phyloP scores from a whole-genome alignment of 257 asterid species.

The Nicotiana paniculata region DNA sequence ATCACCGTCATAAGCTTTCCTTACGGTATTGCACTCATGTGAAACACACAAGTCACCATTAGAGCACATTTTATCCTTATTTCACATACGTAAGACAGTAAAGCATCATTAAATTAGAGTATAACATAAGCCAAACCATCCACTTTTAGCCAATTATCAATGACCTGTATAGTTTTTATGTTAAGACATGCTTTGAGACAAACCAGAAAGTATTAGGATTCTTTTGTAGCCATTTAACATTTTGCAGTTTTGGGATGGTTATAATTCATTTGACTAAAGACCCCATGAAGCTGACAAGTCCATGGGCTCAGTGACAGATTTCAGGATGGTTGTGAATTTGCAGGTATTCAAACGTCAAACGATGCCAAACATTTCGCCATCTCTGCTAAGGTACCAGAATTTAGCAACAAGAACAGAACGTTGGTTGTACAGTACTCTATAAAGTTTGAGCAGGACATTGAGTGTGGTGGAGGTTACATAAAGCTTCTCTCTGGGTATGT shows the following conservation, averaged over 20 bases:
- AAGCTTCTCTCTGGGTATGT: slow-evolving; percentile 91
- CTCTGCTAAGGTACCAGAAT: slow-evolving; percentile 91
- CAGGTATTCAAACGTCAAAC: slow-evolving; percentile 84
- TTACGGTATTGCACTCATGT: too few relatives aligned
- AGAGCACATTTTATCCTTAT: too few relatives aligned
- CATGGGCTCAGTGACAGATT: neutral
- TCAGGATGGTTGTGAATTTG: neutral
- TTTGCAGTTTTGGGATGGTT: neutral
- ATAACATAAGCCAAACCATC: too few relatives aligned
- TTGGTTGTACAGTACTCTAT: slow-evolving; percentile 87
- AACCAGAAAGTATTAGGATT: neutral
- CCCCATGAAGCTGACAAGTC: neutral
- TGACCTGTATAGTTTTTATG: neutral
- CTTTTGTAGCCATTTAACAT: neutral
- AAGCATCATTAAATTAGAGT: too few relatives aligned
- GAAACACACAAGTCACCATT: too few relatives aligned
- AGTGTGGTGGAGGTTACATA: slow-evolving; percentile 95
- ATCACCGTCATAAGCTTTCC: too few relatives aligned
- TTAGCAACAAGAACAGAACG: slow-evolving; percentile 85
- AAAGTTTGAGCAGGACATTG: slow-evolving; percentile 89
- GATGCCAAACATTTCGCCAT: slow-evolving; percentile 88
- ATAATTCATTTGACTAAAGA: neutral
- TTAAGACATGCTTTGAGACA: neutral
- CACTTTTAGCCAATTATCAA: too few relatives aligned
- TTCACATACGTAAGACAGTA: too few relatives aligned